phyloP scores from a whole-genome alignment of 257 asterid species.

The Nicotiana undulata region DNA sequence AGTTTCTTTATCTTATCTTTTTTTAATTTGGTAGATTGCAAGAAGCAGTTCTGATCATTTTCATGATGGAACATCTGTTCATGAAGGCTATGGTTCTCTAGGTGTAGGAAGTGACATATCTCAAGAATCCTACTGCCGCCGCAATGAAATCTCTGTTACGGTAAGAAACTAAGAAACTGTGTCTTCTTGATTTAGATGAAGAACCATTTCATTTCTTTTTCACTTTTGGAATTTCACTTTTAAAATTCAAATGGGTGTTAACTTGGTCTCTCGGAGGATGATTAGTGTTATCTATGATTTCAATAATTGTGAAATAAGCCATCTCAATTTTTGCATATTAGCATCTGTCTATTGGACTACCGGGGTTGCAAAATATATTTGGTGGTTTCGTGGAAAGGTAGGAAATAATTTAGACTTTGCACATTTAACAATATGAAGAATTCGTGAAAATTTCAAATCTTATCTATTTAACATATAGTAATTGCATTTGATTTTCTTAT shows the following conservation, averaged over 20 bases:
- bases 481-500: neutral
- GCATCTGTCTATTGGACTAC: neutral
- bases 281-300: neutral
- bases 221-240: neutral
- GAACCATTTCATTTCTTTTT: neutral
- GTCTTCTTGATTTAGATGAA: neutral
- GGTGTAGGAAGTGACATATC: slow-evolving; percentile 42
- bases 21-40: neutral
- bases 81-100: slow-evolving; percentile 28
- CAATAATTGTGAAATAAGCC: neutral
- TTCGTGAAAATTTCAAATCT: neutral
- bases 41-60: slow-evolving; percentile 4
- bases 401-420: neutral
- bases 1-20: neutral
- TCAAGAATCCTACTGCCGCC: slow-evolving; percentile 57
- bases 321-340: neutral
- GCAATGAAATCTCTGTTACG: slow-evolving; percentile 74
- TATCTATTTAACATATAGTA: neutral
- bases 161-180: slow-evolving; percentile 35
- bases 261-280: neutral
- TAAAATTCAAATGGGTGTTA: neutral
- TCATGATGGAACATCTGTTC: slow-evolving; percentile 13
- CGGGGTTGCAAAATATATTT: neutral
- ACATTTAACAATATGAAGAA: neutral
- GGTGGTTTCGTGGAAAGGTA: neutral